Base-by-base conservation (phyloP, 805 yeast genomes). In the Candida rishiriensis region DNA sequence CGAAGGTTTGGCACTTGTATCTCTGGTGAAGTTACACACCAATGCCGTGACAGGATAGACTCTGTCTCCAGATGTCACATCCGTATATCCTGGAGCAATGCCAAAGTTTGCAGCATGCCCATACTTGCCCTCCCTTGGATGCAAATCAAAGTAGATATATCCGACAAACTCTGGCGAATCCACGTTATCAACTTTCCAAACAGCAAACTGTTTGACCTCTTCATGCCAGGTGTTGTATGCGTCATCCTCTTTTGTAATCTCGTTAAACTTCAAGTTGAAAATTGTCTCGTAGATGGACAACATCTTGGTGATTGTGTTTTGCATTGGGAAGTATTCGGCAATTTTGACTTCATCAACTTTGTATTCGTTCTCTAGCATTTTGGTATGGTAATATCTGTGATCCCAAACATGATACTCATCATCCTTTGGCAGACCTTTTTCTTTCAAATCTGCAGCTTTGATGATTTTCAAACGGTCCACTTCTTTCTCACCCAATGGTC, bases 21-120 rank as follows among this genome's bases (percentile, higher is more conserved):
- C 88, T 58, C 82, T 82, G 29, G 93, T 82, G 63, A 88, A 88
- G 64, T 86, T 88, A 68, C 95, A 86, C 29, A 88, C 93, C 49
- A 88, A 70, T 0, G 89, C 85, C 6, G 93, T 83, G 1, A 81
- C 81, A 1, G 95, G 93, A 49, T 76, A 72, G 12, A 71, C 66
- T 57, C 83, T 75, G 3, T 59, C 49, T 17, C 81, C 82, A 3
- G 54, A 48, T 41, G 71, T 70, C 29, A 65, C 61, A 49, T 73
- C 73, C 18, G 64, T 61, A 56, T 69, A 85, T 1, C 89, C 83
- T 11, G 87, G 78, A 10, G 71, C 66, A 40, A 85, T 61, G 14
- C 82, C 83, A 59, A 88, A 87, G 60, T 84, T 84, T 7, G 96
- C 96, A 36, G 95, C 95, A 61, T 88, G 96, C 2, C 89, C 86